Conservation (phyloP, 495 filamentous ascomycete genomes). For the Aspergillus hancockii region DNA sequence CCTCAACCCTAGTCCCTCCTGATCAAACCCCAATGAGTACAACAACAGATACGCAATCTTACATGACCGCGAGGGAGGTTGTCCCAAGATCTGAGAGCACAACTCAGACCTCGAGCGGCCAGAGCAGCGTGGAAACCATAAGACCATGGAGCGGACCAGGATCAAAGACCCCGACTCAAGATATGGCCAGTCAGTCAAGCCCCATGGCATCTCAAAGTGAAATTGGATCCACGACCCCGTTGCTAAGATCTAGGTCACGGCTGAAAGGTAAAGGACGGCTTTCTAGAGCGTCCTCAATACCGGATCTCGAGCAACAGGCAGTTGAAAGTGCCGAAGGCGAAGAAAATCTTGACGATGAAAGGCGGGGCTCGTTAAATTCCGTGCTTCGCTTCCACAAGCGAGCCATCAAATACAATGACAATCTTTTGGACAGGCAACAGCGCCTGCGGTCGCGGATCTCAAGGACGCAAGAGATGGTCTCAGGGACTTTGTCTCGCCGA, state of each 20-base stretch:
- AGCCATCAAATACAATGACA: conserved; percentile 47
- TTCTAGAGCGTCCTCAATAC: conserved; percentile 21
- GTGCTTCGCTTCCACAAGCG: conserved; percentile 25
- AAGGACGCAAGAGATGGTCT: conserved; percentile 40
- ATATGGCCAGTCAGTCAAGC: conserved; percentile 23
- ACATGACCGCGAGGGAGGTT: conserved; percentile 25
- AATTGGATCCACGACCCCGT: conserved; percentile 38
- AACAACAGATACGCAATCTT: conserved; percentile 23
- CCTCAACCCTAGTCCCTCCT: conserved; percentile 1
- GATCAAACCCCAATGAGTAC: conserved; percentile 20
- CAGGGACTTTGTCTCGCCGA: conserved; percentile 39
- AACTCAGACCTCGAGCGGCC: background rate
- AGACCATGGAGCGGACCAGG: conserved; percentile 15
- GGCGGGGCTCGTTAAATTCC: conserved; percentile 9
- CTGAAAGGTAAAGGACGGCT: conserved; percentile 29
- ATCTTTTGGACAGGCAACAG: conserved; percentile 42
- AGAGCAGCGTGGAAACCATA: conserved; percentile 1
- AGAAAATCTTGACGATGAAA: conserved; percentile 3
- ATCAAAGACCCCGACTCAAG: conserved; percentile 20
- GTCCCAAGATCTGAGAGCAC: conserved; percentile 4
- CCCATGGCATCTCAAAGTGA: conserved; percentile 35
- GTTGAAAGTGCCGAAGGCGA: conserved; percentile 28
- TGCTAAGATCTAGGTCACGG: conserved; percentile 27
- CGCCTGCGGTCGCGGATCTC: conserved; percentile 36
- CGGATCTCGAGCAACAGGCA: conserved; percentile 33